phyloP scores from a whole-genome alignment of 768 basidiomycete species.

The Kwoniella shandongensis region DNA sequence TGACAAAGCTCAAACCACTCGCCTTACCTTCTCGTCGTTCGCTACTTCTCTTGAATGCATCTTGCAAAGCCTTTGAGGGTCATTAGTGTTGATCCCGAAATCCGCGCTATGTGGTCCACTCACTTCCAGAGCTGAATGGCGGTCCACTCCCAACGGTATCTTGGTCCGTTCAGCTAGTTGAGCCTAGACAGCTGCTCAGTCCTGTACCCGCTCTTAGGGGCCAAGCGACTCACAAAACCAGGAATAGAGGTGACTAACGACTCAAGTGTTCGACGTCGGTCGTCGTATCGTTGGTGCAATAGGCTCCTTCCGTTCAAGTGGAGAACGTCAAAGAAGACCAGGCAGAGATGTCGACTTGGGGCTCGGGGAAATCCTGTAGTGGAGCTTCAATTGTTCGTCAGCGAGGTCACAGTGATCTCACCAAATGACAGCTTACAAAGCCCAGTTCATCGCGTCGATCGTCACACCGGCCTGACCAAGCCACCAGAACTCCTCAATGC shows the following conservation, averaged over 20 bases:
- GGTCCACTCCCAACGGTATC: constrained; percentile 56
- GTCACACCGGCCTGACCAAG: constrained; percentile 40
- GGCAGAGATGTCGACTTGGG: constrained; percentile 62
- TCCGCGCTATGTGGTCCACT: neutral
- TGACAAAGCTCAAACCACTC: neutral
- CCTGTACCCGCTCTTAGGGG: neutral
- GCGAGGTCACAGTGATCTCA: too few species aligned
- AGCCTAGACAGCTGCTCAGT: constrained; percentile 11
- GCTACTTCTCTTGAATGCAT: constrained; percentile 15
- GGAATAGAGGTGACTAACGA: constrained; percentile 59
- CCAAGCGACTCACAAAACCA: constrained; percentile 58
- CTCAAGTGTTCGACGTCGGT: constrained; percentile 67
- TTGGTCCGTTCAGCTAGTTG: constrained; percentile 61
- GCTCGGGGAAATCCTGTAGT: neutral
- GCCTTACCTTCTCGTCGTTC: constrained; percentile 26
- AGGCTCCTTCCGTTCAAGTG: constrained; percentile 66
- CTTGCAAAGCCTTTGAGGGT: constrained; percentile 10
- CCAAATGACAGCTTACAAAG: neutral
- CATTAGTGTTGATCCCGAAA: neutral
- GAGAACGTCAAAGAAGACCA: constrained; percentile 86
- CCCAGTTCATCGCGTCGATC: neutral
- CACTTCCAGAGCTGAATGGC: constrained; percentile 20
- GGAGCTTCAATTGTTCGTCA: neutral
- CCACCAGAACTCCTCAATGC: constrained; percentile 68
- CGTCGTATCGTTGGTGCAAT: constrained; percentile 61